Percentiles rank a stretch among this genome's conserved stretches.
Evolutionary conservation across 345 rosid genomes (phyloP).

Genomic region (Gynandropsis gynandra): DNA sequence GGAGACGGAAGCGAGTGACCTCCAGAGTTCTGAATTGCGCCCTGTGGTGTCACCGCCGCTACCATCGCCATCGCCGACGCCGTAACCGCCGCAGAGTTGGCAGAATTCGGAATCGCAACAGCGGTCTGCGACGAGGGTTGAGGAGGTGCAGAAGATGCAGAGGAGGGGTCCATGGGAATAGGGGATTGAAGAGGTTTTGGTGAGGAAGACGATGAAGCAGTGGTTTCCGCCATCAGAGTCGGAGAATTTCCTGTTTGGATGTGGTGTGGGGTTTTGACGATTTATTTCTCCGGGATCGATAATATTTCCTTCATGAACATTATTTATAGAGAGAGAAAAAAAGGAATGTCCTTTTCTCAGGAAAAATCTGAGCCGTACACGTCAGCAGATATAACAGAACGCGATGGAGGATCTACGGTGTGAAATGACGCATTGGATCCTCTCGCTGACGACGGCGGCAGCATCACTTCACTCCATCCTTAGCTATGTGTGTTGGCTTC

Average conservation of each 20-base stretch:
- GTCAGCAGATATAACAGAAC: constrained; percentile 17
- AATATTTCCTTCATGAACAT: not conserved
- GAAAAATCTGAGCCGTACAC: constrained; percentile 26
- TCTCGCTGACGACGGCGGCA: too few species aligned
- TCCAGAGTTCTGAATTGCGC: constrained; percentile 24
- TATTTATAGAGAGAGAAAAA: constrained; percentile 1
- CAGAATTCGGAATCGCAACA: constrained; percentile 27
- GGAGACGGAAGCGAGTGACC: constrained; percentile 23
- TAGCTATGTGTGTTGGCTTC: too few species aligned
- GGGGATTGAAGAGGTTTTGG: constrained; percentile 34
- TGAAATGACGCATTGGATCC: too few species aligned
- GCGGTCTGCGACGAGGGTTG: constrained; percentile 22
- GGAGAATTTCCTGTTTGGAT: constrained; percentile 9
- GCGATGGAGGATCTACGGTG: constrained; percentile 1
- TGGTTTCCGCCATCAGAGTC: constrained; percentile 38
- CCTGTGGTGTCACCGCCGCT: constrained; percentile 17
- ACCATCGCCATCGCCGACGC: constrained; percentile 22
- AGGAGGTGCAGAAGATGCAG: constrained; percentile 22
- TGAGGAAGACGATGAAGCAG: constrained; percentile 33
- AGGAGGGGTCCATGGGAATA: constrained; percentile 37
- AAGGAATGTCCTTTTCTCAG: not conserved
- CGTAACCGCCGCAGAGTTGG: constrained; percentile 10
- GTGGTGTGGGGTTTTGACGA: constrained; percentile 14
- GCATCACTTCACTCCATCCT: too few species aligned
- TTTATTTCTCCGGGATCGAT: not conserved